Conservation (phyloP, 805 yeast species). For the Suhomyces canberraensis region DNA sequence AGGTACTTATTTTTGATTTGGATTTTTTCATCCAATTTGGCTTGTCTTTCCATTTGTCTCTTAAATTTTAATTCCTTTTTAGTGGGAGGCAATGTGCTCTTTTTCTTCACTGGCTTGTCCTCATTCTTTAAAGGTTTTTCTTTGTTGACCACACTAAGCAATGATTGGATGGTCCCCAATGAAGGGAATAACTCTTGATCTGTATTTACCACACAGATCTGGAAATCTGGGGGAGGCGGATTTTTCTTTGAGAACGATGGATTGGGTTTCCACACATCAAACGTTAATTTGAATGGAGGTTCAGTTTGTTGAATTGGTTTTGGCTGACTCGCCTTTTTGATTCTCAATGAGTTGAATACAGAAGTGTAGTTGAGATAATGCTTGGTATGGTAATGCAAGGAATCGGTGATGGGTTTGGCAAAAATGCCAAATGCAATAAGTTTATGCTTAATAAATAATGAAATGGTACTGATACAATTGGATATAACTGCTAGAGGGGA, state of each 20-base stretch:
- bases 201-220: constrained; percentile 56
- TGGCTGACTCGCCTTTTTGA: no score
- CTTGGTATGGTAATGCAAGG: constrained; percentile 17
- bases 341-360: constrained; percentile 20
- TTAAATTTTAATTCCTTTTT: constrained; percentile 24
- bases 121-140: constrained; percentile 2
- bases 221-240: constrained; percentile 76
- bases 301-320: neutral
- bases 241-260: constrained; percentile 63
- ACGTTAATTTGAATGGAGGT: constrained; percentile 36
- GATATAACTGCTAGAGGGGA: neutral
- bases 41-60: constrained; percentile 24
- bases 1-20: constrained; percentile 25
- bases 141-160: constrained; percentile 1
- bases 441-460: neutral
- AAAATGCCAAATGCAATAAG: constrained; percentile 11
- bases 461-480: neutral
- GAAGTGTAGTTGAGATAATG: constrained; percentile 27
- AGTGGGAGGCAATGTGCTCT: constrained; percentile 17
- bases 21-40: constrained; percentile 19
- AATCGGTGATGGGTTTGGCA: constrained; percentile 12
- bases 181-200: constrained; percentile 45
- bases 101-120: constrained; percentile 7
- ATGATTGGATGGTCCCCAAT: constrained; percentile 35
- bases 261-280: constrained; percentile 82